Evolutionary conservation across 1,284 basidiomycete genomes (phyloP), one percentile per base, ranked within the genome.

Genomic region (Sanghuangporus sanghuang): DNA sequence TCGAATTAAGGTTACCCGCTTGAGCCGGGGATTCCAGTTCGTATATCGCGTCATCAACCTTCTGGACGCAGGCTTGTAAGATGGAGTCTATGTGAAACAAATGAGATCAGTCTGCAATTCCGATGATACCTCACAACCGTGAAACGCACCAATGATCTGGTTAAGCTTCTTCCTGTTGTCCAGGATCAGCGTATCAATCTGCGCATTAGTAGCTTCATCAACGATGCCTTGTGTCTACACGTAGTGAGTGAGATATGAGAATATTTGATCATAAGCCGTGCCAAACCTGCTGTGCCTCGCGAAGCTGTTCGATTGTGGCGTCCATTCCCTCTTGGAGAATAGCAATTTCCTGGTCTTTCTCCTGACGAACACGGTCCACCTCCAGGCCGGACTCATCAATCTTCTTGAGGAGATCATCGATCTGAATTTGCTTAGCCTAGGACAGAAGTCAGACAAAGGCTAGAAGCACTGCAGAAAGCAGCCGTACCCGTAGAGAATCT

Each of bases 101-200:
- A 58, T 18, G 66, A 64, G 23, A 16, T 56, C 44, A 49, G 46
- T 44, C n/a, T 48, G 52, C 35, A 63, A 57, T 39, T 55, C 52
- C 23, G 50, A 36, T 55, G 36, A 32, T 61, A 48, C 58, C 40
- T 48, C 39, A 21, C n/a, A 57, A 21, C 16, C 55, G 27, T 62
- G 59, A 49, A 18, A 74, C 79, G 21, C 44, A 92, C 91, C 95
- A 72, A 99, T 98, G 74, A 99, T 97, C 69, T 95, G 86, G 76
- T 99, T 99, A 71, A 99, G 83, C 78, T 98, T 97, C 82, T 98
- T 98, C 73, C 95, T 86, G 73, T 98, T 94, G 75, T 99, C 97
- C 65, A 99, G 81, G 68, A 99, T 97, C 69, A 99, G 84, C 0
- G 90, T 97, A 75, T 99, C 96, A 71, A 99, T 95, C 74, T 98